Conservation (phyloP, 1,139 yeast genomes). For the Candida labiduridarum region DNA sequence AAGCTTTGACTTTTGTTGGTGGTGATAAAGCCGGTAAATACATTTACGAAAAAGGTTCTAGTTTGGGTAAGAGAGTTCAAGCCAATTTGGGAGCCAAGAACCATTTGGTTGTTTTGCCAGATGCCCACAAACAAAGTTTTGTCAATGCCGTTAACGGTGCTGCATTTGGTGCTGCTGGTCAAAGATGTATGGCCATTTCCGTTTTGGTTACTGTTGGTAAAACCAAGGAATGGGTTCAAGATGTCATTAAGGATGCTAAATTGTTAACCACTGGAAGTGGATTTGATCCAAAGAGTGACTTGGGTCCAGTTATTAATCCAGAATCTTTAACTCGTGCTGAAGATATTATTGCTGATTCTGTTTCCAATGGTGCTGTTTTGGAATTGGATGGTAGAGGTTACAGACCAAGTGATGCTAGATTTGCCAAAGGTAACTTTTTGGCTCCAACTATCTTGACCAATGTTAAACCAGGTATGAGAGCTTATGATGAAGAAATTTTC, state of each 20-base stretch:
- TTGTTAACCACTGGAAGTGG: conserved; percentile 67
- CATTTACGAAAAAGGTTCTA: conserved; percentile 66
- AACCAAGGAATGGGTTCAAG: conserved; percentile 65
- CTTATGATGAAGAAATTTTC: conserved; percentile 75
- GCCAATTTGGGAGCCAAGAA: conserved; percentile 81
- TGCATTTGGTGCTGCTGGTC: conserved; percentile 86
- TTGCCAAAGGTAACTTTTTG: conserved; percentile 69
- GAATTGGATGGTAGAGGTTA: conserved; percentile 66
- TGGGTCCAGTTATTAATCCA: conserved; percentile 75
- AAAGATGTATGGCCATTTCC: conserved; percentile 82
- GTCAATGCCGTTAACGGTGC: conserved; percentile 74
- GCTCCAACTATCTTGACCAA: conserved; percentile 72
- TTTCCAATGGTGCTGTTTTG: conserved; percentile 59
- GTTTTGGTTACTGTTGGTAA: conserved; percentile 77
- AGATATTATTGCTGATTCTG: conserved; percentile 58
- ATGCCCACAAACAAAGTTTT: conserved; percentile 68
- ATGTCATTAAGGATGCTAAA: conserved; percentile 60
- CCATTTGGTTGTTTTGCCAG: conserved; percentile 74
- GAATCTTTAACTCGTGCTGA: conserved; percentile 56
- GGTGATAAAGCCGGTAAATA: conserved; percentile 78
- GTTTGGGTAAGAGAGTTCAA: conserved; percentile 76
- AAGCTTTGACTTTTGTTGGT: conserved; percentile 79
- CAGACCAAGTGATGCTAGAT: conserved; percentile 44
- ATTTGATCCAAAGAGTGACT: conserved; percentile 59
- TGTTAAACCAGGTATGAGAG: conserved; percentile 69